These are phyloP conservation scores for Cylindrotheca fusiformis DNA, from an alignment of 108 stramenopile genomes.

Conservation along the genomic window DNA sequence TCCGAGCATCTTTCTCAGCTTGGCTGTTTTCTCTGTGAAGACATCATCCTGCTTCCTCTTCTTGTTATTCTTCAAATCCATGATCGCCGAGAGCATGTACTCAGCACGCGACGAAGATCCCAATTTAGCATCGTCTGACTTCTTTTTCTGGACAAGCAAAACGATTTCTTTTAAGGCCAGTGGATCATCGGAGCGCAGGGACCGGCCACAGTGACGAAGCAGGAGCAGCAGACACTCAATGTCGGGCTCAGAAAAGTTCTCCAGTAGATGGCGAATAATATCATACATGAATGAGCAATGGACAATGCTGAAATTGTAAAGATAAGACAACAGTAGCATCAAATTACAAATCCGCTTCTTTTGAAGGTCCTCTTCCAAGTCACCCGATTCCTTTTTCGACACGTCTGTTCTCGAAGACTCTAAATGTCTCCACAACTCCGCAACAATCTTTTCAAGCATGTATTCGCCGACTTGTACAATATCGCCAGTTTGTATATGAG, in stretches of 20 bases:
- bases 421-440: slow-evolving; percentile 48
- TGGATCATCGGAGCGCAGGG: slow-evolving; percentile 91
- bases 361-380: slow-evolving; percentile 12
- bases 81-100: slow-evolving; percentile 89
- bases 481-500: slow-evolving; percentile 81
- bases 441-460: slow-evolving; percentile 61
- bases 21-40: slow-evolving; percentile 58
- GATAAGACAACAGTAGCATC: slow-evolving; percentile 85
- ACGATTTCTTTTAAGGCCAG: slow-evolving; percentile 90
- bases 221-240: slow-evolving; percentile 87
- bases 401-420: slow-evolving; percentile 8
- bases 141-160: slow-evolving; percentile 71
- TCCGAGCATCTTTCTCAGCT: slow-evolving; percentile 79
- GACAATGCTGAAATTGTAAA: slow-evolving; percentile 88
- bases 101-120: slow-evolving; percentile 65
- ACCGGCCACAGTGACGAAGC: slow-evolving; percentile 82
- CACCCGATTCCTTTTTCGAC: not conserved
- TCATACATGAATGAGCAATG: slow-evolving; percentile 91
- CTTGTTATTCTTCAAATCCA: slow-evolving; percentile 93
- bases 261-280: slow-evolving; percentile 81
- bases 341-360: slow-evolving; percentile 78
- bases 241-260: slow-evolving; percentile 75
- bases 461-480: slow-evolving; percentile 70
- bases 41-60: slow-evolving; percentile 69
- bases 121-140: slow-evolving; percentile 10